Evolutionary conservation across 768 basidiomycete species (phyloP), one percentile per base, ranked within the genome.

Genomic region (Hypholoma fasciculare): DNA sequence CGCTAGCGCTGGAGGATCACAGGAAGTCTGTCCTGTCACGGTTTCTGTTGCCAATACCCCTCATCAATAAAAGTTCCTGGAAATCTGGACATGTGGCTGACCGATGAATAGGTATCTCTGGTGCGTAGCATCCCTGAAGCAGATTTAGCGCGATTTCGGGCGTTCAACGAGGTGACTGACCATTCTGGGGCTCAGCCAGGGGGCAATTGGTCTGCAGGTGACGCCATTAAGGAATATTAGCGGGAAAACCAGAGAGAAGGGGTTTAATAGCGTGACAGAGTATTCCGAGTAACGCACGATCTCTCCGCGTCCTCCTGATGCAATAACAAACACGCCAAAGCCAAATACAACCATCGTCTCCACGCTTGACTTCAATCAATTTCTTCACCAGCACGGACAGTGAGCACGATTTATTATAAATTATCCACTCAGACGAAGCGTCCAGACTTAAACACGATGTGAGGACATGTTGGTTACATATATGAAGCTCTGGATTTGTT

Each of bases 121-220:
- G 72, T 90, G 81, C 59, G 80, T 80, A 52, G 78, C 76, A 71
- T 96, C 92, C 94, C 94, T 95, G 69, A 43, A 59, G 59, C 54
- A 52, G 55, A 61, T 66, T 58, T 71, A 53, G 62, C 59, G 51
- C 38, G 49, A 54, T 49, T 56, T 62, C 46, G 52, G 30, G 14
- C 17, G 52, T 46, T 48, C 19, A 26, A 56, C 59, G 30, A 51
- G 26, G 51, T 37, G 1, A 72, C 78, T 63, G 70, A 93, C 96
- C 96, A 97, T 81, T 96, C 89, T 69, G 93, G 91, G 62, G 83
- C 80, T 96, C 96, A 97, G 42, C 95, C 96, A 62, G 89, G 89
- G 59, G 96, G 96, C 38, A 97, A 75, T 71, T 92, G 86, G 68
- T 86, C 82, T 63, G 71, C 74, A 61, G 79, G 78, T 67, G 81